These are phyloP conservation scores for Zasmidium citrigriseum DNA, from an alignment of 2,329 filamentous ascomycete species.

Conservation along the genomic window DNA sequence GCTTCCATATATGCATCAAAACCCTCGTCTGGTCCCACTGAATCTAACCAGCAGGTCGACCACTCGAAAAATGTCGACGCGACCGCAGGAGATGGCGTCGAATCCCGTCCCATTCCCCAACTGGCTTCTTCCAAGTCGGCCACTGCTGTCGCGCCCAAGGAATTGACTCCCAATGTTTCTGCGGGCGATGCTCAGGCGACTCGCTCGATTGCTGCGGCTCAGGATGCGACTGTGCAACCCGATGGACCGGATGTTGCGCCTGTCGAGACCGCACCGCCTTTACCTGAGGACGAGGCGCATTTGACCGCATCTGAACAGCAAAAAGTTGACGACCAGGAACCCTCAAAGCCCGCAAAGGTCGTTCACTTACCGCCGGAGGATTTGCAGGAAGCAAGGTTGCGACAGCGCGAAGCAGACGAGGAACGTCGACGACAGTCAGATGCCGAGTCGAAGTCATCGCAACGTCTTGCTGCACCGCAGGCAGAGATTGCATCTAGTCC, in stretches of 20 bases:
- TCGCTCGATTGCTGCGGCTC: neutral
- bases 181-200: neutral
- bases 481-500: constrained; percentile 48
- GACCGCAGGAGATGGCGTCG: constrained; percentile 20
- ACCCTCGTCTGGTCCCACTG: constrained; percentile 18
- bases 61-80: constrained; percentile 12
- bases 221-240: constrained; percentile 7
- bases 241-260: constrained; percentile 16
- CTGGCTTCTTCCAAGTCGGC: constrained; percentile 11
- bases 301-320: constrained; percentile 26
- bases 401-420: constrained; percentile 42
- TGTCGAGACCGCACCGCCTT: constrained; percentile 25
- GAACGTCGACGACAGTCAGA: constrained; percentile 40
- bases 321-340: constrained; percentile 24
- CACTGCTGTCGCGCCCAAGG: constrained; percentile 9
- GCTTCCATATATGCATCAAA: constrained; percentile 30
- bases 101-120: constrained; percentile 4
- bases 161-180: constrained; percentile 1
- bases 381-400: constrained; percentile 49
- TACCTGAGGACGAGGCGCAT: constrained; percentile 29
- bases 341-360: constrained; percentile 35
- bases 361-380: constrained; percentile 54
- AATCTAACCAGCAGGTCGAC: constrained; percentile 13
- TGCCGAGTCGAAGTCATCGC: constrained; percentile 38
- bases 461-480: constrained; percentile 28